A percentile compares a stretch with the other conserved stretches of the same genome.
These are phyloP conservation scores for Peniophora sp. DNA, from an alignment of 1,284 basidiomycete species.

Conservation along the genomic window DNA sequence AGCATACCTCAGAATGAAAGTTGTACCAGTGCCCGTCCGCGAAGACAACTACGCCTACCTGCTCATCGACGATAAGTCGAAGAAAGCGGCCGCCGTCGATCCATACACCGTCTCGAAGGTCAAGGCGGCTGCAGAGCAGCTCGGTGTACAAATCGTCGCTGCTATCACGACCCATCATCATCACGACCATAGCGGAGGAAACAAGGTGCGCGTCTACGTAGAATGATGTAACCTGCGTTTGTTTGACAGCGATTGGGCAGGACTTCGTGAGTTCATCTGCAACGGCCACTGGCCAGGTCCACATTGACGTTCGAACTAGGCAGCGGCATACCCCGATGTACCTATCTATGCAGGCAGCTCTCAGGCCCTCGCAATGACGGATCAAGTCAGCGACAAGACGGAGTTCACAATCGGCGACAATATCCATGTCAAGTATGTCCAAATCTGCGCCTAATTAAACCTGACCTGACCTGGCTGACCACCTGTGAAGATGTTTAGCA, in stretches of 20 bases:
- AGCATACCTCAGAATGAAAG: constrained; percentile 43
- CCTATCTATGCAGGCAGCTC: constrained; percentile 84
- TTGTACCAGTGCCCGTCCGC: constrained; percentile 71
- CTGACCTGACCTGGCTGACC: too few species aligned
- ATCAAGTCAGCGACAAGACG: constrained; percentile 73
- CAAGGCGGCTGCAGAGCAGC: constrained; percentile 52
- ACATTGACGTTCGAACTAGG: constrained; percentile 28
- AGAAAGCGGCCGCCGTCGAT: constrained; percentile 73
- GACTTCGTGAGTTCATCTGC: constrained; percentile 40
- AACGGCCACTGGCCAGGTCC: not conserved
- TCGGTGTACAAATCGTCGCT: constrained; percentile 67
- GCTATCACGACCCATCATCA: constrained; percentile 88
- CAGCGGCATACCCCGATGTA: constrained; percentile 50
- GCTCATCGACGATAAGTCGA: constrained; percentile 64
- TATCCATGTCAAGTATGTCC: constrained; percentile 69
- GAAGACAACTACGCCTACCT: constrained; percentile 89
- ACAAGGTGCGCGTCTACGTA: constrained; percentile 61
- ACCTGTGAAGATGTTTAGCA: constrained; percentile 62
- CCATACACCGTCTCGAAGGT: constrained; percentile 81
- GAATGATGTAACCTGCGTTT: constrained; percentile 74
- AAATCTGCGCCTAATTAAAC: too few species aligned
- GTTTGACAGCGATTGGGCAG: constrained; percentile 28
- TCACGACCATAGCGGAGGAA: constrained; percentile 86
- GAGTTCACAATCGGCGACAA: constrained; percentile 67
- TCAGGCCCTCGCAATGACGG: constrained; percentile 59